These are phyloP conservation scores for Phytophthora sojae DNA, from an alignment of 352 stramenopile species.

Conservation along the genomic window DNA sequence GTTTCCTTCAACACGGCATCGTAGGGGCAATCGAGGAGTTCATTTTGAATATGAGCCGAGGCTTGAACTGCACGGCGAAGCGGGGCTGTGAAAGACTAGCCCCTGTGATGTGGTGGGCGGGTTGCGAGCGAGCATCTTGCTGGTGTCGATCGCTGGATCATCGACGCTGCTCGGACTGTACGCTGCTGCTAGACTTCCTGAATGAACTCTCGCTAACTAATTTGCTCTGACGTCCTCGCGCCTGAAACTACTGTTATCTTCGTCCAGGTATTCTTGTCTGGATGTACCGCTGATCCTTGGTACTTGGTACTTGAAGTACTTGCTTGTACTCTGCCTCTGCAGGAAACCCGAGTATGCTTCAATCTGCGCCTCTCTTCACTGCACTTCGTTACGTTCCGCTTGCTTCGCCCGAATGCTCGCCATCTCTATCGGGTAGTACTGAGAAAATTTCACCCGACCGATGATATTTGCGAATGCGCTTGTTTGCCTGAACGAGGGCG, in stretches of 20 bases:
- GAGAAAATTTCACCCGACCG: too few relatives aligned
- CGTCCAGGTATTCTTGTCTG: too few relatives aligned
- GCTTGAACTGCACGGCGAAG: background rate
- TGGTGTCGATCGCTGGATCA: background rate
- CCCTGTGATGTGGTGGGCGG: slow-evolving; percentile 4
- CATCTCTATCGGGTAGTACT: too few relatives aligned
- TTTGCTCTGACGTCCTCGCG: background rate
- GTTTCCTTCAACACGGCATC: background rate
- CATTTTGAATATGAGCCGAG: slow-evolving; percentile 4
- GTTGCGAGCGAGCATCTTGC: background rate
- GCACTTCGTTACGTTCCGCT: background rate
- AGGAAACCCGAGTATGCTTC: background rate
- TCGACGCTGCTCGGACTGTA: too few relatives aligned
- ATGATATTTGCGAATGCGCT: too few relatives aligned
- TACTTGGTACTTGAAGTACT: background rate
- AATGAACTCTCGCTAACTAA: background rate
- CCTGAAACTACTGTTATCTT: background rate
- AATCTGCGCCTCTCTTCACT: background rate
- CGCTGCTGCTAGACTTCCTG: background rate
- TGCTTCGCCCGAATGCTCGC: slow-evolving; percentile 3
- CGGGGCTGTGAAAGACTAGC: slow-evolving; percentile 5
- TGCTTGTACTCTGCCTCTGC: too few relatives aligned
- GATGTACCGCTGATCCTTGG: background rate
- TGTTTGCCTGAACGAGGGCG: too few relatives aligned
- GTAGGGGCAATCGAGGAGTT: slow-evolving; percentile 5